A percentile compares a stretch with the other conserved stretches of the same genome.
phyloP scores from a whole-genome alignment of 1,284 basidiomycete species.

The Sporisorium exsertum region DNA sequence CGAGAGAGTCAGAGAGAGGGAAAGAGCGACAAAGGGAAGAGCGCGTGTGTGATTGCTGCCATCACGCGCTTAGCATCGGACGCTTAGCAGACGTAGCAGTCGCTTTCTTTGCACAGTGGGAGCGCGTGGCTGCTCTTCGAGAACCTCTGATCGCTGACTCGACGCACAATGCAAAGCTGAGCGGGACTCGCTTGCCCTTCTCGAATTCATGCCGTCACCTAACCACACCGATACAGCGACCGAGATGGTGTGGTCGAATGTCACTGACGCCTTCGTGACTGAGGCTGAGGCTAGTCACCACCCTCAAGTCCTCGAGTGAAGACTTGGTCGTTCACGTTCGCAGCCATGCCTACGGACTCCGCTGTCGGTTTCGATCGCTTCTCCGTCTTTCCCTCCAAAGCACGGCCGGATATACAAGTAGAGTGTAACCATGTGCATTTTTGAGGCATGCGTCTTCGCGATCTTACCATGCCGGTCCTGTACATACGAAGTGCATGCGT shows the following conservation, averaged over 20 bases:
- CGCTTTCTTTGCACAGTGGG: background rate
- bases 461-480: background rate
- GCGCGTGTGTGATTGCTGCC: background rate
- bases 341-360: background rate
- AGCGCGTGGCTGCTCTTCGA: background rate
- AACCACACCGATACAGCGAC: too few relatives aligned
- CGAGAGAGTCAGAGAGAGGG: background rate
- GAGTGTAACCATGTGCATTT: background rate
- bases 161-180: background rate
- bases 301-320: too few relatives aligned
- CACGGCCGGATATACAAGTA: too few relatives aligned
- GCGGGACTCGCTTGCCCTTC: background rate
- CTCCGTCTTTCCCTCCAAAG: too few relatives aligned
- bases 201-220: too few relatives aligned
- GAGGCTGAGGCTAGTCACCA: too few relatives aligned
- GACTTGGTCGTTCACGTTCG: too few relatives aligned
- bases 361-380: background rate
- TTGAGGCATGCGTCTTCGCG: slow-evolving; percentile 1
- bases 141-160: background rate
- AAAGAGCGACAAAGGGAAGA: background rate
- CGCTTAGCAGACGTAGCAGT: background rate
- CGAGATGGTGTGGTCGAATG: too few relatives aligned
- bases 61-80: background rate
- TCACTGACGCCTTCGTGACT: too few relatives aligned
- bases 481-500: background rate